phyloP scores from a whole-genome alignment of 1,284 basidiomycete species.

The Ceratobasidium theobromae region DNA sequence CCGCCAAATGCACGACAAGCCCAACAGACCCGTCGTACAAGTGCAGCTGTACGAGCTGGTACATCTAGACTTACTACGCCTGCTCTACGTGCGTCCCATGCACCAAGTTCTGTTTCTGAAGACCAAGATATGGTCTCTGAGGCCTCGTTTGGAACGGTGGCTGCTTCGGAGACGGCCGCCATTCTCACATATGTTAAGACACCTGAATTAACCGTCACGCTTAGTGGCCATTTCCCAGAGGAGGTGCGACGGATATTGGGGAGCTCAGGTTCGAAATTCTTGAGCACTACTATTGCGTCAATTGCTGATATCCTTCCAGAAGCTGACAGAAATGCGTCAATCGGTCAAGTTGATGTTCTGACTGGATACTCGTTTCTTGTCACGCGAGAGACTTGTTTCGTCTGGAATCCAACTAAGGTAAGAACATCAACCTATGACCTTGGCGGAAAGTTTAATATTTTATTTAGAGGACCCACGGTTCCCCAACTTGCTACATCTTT shows the following conservation, averaged over 20 bases:
- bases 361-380: conserved; percentile 74
- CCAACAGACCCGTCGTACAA: conserved; percentile 15
- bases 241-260: conserved; percentile 18
- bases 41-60: conserved; percentile 15
- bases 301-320: conserved; percentile 49
- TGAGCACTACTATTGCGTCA: background rate
- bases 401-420: conserved; percentile 76
- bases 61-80: conserved; percentile 25
- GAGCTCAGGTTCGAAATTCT: conserved; percentile 13
- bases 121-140: conserved; percentile 26
- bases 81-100: conserved; percentile 19
- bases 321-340: conserved; percentile 64
- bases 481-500: conserved; percentile 81
- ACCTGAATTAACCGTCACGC: conserved; percentile 15
- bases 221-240: conserved; percentile 27
- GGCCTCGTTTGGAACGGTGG: conserved; percentile 17
- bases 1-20: conserved; percentile 7
- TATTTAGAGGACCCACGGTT: conserved; percentile 55
- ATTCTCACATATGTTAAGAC: conserved; percentile 21
- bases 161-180: conserved; percentile 5
- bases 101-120: conserved; percentile 4
- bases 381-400: conserved; percentile 71
- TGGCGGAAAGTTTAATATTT: background rate
- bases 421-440: conserved; percentile 37
- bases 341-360: conserved; percentile 65